Evolutionary conservation across 768 basidiomycete genomes (phyloP).

Genomic region (Leccinum aurantiacum): DNA sequence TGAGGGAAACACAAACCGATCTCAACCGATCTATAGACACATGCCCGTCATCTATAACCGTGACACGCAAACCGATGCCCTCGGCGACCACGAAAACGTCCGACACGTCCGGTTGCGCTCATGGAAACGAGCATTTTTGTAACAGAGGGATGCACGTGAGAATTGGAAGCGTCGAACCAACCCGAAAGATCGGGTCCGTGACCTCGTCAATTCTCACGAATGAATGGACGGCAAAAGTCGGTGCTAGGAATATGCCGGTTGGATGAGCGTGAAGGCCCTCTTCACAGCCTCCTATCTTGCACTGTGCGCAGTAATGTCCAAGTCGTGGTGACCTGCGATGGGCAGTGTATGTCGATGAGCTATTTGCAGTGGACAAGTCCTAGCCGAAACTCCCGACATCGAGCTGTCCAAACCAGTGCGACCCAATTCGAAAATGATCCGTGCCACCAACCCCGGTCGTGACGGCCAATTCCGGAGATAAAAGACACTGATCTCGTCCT

Average conservation of each 20-base stretch:
- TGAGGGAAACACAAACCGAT: not conserved
- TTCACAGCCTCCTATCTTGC: not conserved
- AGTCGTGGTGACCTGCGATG: not conserved
- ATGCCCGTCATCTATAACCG: not conserved
- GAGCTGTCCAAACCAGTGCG: slow-evolving; percentile 9
- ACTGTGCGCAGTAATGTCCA: not conserved
- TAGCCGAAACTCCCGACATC: not conserved
- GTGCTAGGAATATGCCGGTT: not conserved
- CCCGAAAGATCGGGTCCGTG: not conserved
- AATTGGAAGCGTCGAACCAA: not conserved
- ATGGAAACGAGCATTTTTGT: not conserved
- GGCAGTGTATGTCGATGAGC: slow-evolving; percentile 1
- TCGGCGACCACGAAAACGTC: not conserved
- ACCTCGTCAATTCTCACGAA: not conserved
- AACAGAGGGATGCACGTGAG: not conserved
- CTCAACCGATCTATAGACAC: not conserved
- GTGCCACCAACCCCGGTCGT: not conserved
- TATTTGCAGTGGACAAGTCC: not conserved
- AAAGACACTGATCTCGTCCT: slow-evolving; percentile 2
- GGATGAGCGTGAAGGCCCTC: not conserved
- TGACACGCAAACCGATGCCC: not conserved
- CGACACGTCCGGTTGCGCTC: not conserved
- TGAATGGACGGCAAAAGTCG: not conserved
- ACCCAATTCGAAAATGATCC: not conserved
- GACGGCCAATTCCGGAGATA: slow-evolving; percentile 11